Evolutionary conservation across 2,329 filamentous ascomycete species (phyloP), one percentile per base, ranked within the genome.

Genomic region (Phoma sp.): DNA sequence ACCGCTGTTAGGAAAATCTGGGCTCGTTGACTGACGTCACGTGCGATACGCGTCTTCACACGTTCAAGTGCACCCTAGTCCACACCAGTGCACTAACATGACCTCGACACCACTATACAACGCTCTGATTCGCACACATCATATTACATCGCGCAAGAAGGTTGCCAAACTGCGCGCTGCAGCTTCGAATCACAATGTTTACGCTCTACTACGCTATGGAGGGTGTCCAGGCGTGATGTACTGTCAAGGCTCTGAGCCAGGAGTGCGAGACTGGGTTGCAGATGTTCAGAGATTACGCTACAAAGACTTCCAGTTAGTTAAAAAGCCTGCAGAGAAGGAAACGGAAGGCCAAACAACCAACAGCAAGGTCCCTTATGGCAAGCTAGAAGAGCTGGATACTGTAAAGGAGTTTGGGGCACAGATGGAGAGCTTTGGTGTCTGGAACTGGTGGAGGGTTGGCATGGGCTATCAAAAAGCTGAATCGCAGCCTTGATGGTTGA

Each of bases 81-180:
- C 21, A 21, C 34, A 28, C 42, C 23, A n/a, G 10, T 3, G 18
- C 33, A 30, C 59, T 60, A 53, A 48, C 43, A 70, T 71, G 67
- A 56, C 66, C 42, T 29, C 56, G 11, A 42, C 49, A 26, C 43
- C 53, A 7, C 52, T 72, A 17, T 82, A 76, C 67, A 83, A 84
- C 68, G 84, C 88, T 25, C 78, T 93, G 38, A 90, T 93, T 56
- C 84, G 88, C 46, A 93, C 90, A 0, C 90, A 93, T 64, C 90
- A 93, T 72, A 92, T 93, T 67, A 92, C 89, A 4, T 92, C 88
- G 0, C 87, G 89, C 60, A 92, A 91, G 70, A 93, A 93, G 68
- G 81, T 88, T 37, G 76, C 80, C 21, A 80, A 80, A 50, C 80
- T 93, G 18, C 84, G 80, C 43, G 88, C 89, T 71, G 85, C 87